Conservation (phyloP, 257 asterid species). For the Paulownia fortunei region DNA sequence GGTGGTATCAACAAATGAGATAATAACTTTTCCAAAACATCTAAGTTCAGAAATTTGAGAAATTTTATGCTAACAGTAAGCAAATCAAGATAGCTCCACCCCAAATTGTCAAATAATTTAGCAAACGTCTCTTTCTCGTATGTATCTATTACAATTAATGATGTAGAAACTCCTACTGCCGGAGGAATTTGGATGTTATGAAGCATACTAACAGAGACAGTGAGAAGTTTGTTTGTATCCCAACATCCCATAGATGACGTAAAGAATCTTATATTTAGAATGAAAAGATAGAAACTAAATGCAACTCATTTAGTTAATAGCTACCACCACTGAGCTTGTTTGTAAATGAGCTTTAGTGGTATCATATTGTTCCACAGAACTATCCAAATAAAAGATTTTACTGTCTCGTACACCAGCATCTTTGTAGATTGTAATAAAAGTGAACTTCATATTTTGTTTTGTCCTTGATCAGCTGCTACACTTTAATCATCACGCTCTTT, state of each 20-base stretch:
- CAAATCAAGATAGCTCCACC: neutral
- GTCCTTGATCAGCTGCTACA: neutral
- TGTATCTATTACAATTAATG: neutral
- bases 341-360: too few species aligned
- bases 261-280: neutral
- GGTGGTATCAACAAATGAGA: neutral
- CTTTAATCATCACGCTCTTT: neutral
- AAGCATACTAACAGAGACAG: neutral
- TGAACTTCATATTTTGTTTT: neutral
- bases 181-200: neutral
- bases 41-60: neutral
- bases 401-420: neutral
- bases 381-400: neutral
- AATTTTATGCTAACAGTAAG: neutral
- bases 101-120: neutral
- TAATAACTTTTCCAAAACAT: neutral
- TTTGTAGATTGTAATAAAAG: neutral
- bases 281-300: too few species aligned
- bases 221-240: neutral
- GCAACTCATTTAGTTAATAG: too few species aligned
- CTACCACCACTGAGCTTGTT: too few species aligned
- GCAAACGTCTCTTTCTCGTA: neutral
- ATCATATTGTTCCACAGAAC: neutral
- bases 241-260: neutral
- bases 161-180: neutral